Percentiles rank a stretch among this genome's conserved stretches.
phyloP scores from a whole-genome alignment of 495 filamentous ascomycete genomes.

The Xylaria acuta region DNA sequence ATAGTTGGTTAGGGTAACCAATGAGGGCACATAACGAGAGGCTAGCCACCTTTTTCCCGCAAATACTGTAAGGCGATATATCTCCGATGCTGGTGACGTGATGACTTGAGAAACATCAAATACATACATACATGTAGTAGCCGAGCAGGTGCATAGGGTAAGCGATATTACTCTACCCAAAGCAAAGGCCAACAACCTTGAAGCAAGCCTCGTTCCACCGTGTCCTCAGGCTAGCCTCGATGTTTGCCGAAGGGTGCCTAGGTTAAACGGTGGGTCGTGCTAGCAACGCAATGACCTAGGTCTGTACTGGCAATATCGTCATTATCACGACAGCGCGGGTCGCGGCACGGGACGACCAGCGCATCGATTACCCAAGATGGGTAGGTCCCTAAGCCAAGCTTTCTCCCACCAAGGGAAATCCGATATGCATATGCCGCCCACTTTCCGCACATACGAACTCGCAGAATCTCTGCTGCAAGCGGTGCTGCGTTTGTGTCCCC shows the following conservation, averaged over 20 bases:
- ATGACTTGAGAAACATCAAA: not conserved
- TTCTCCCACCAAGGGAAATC: slow-evolving; percentile 22
- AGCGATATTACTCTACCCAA: not conserved
- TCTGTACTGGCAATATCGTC: not conserved
- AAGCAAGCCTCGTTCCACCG: slow-evolving; percentile 10
- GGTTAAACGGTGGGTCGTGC: not conserved
- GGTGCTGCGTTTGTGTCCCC: slow-evolving; percentile 4
- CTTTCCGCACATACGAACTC: slow-evolving; percentile 9
- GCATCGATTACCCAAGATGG: not conserved
- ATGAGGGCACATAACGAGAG: slow-evolving; percentile 17
- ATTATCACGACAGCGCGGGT: not conserved
- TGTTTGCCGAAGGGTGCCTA: not conserved
- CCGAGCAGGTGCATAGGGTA: slow-evolving; percentile 20
- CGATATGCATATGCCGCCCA: slow-evolving; percentile 24
- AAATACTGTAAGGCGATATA: slow-evolving; percentile 18
- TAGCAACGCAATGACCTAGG: not conserved
- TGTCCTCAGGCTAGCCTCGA: not conserved
- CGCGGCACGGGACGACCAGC: slow-evolving; percentile 6
- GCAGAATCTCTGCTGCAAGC: slow-evolving; percentile 15
- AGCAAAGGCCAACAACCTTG: not conserved
- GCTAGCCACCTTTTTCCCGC: not conserved
- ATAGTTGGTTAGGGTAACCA: not conserved
- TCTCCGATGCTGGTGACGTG: slow-evolving; percentile 7
- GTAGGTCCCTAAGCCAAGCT: slow-evolving; percentile 19
- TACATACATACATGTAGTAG: too few species aligned